phyloP scores from a whole-genome alignment of 495 filamentous ascomycete species.

The Penicillium waksmanii region DNA sequence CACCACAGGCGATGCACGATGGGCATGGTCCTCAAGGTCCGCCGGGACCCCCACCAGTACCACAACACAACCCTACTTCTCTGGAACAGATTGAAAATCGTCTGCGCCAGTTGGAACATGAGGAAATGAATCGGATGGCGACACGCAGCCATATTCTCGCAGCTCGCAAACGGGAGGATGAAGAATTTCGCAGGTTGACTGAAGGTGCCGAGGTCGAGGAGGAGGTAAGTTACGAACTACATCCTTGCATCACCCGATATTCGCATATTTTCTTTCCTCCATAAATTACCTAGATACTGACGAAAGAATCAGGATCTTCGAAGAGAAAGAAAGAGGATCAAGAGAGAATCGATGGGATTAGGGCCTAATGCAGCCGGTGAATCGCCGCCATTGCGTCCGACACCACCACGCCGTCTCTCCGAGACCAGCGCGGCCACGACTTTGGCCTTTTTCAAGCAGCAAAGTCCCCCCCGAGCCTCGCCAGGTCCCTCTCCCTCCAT shows the following conservation, averaged over 20 bases:
- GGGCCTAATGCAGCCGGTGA: slow-evolving; percentile 40
- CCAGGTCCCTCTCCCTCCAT: slow-evolving; percentile 34
- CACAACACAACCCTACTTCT: slow-evolving; percentile 32
- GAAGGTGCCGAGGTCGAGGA: slow-evolving; percentile 52
- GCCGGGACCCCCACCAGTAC: slow-evolving; percentile 29
- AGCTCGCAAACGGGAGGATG: slow-evolving; percentile 52
- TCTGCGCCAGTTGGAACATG: slow-evolving; percentile 51
- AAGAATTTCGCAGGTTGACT: slow-evolving; percentile 52
- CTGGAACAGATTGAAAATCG: slow-evolving; percentile 51
- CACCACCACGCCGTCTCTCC: slow-evolving; percentile 48
- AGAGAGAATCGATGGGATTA: slow-evolving; percentile 53
- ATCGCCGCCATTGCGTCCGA: slow-evolving; percentile 49
- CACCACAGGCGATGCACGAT: slow-evolving; percentile 40
- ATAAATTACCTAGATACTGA: slow-evolving; percentile 10
- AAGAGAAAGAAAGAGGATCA: slow-evolving; percentile 49
- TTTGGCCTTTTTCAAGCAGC: slow-evolving; percentile 55
- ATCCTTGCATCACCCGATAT: not conserved
- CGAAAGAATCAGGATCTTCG: slow-evolving; percentile 43
- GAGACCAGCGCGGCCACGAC: slow-evolving; percentile 56
- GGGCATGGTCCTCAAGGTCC: slow-evolving; percentile 22
- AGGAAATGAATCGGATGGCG: slow-evolving; percentile 50
- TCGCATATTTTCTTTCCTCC: not conserved
- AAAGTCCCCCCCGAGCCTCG: slow-evolving; percentile 51
- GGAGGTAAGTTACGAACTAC: slow-evolving; percentile 38
- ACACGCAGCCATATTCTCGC: slow-evolving; percentile 48